Evolutionary conservation across 768 basidiomycete genomes (phyloP).

Genomic region (Pleurotus pulmonarius): DNA sequence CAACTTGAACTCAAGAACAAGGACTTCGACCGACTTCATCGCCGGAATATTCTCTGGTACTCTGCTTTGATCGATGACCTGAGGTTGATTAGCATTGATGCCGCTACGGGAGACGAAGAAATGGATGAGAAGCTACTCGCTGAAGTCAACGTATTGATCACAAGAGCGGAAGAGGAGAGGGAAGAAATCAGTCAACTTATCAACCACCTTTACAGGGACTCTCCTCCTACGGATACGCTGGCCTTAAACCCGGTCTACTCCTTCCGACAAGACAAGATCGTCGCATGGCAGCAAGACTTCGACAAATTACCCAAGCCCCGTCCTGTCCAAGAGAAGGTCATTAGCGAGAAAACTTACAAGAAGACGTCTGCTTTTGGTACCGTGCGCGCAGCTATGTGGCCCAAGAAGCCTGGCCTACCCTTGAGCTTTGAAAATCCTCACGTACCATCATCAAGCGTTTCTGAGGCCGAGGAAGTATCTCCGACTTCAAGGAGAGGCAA

Average conservation of each 20-base stretch:
- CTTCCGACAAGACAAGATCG: constrained; percentile 87
- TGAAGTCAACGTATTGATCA: constrained; percentile 65
- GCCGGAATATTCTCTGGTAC: constrained; percentile 73
- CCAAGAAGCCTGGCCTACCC: constrained; percentile 52
- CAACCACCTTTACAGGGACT: constrained; percentile 77
- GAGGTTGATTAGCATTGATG: constrained; percentile 72
- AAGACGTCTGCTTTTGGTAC: constrained; percentile 65
- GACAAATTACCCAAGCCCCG: constrained; percentile 78
- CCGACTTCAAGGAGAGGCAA: constrained; percentile 41
- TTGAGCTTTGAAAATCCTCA: constrained; percentile 51
- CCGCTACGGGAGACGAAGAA: constrained; percentile 75
- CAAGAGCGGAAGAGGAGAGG: constrained; percentile 70
- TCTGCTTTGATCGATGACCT: constrained; percentile 71
- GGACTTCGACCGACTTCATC: constrained; percentile 79
- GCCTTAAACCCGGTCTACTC: constrained; percentile 84
- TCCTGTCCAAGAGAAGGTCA: constrained; percentile 29
- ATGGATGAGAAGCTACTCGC: constrained; percentile 57
- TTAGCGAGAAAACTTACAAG: constrained; percentile 46
- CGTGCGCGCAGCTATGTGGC: constrained; percentile 65
- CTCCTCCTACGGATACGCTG: constrained; percentile 79
- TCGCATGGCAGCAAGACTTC: constrained; percentile 96
- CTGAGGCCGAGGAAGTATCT: constrained; percentile 68
- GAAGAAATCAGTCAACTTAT: constrained; percentile 71
- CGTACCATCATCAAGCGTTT: constrained; percentile 61
- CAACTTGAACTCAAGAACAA: constrained; percentile 87